Conservation (phyloP, 139 green algal genomes). For the Marvania coccoides region DNA sequence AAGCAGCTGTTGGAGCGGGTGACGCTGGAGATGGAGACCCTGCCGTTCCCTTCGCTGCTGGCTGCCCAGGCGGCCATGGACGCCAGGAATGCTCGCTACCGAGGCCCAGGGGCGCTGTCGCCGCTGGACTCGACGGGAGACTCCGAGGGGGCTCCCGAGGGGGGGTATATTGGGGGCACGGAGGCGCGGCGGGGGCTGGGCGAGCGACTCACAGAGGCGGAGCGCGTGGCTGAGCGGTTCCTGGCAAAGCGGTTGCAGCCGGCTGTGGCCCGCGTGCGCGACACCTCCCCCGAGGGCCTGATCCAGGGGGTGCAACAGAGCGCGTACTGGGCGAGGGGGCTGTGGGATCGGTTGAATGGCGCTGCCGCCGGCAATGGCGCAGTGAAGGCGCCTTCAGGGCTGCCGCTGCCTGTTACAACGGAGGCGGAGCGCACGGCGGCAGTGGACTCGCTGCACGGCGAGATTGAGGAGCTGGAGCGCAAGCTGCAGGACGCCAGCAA, state of each 20-base stretch:
- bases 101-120: not conserved
- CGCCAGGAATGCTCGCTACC: constrained; percentile 48
- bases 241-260: constrained; percentile 49
- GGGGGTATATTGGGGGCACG: not conserved
- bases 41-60: constrained; percentile 45
- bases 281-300: constrained; percentile 36
- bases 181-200: constrained; percentile 2
- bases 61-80: constrained; percentile 55
- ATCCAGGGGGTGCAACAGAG: constrained; percentile 39
- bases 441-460: constrained; percentile 39
- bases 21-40: constrained; percentile 30
- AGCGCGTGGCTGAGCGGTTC: constrained; percentile 65
- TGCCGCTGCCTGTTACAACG: constrained; percentile 43
- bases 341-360: constrained; percentile 76
- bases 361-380: not conserved
- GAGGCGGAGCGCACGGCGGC: constrained; percentile 22
- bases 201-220: constrained; percentile 51
- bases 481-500: constrained; percentile 80
- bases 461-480: constrained; percentile 71
- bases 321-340: constrained; percentile 43
- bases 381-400: constrained; percentile 18
- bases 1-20: constrained; percentile 20
- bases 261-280: constrained; percentile 35
- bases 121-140: not conserved
- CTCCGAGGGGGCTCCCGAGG: not conserved